Conservation (phyloP, 768 basidiomycete species). For the Termitomyces sp. region DNA sequence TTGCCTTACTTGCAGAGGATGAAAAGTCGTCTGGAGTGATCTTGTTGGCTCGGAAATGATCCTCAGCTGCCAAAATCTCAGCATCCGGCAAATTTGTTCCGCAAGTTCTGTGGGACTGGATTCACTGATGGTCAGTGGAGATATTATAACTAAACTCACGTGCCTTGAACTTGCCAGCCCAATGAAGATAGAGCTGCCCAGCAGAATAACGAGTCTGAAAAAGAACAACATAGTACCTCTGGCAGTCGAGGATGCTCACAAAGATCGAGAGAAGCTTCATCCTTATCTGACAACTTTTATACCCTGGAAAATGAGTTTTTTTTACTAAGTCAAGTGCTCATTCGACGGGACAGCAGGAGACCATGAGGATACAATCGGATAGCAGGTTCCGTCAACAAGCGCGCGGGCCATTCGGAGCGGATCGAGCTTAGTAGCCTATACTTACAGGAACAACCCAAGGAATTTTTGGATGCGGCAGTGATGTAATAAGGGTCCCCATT, state of each 20-base stretch:
- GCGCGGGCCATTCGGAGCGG: not conserved
- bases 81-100: not conserved
- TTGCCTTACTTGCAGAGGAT: not conserved
- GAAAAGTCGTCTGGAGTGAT: slow-evolving; percentile 3
- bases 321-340: not conserved
- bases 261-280: not conserved
- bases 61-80: slow-evolving; percentile 12
- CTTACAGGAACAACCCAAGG: not conserved
- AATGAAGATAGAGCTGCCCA: not conserved
- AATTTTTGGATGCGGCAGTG: not conserved
- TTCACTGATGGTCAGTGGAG: not conserved
- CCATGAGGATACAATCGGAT: not conserved
- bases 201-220: not conserved
- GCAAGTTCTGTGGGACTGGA: not conserved
- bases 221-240: not conserved
- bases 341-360: not conserved
- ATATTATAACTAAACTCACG: no score
- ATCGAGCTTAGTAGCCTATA: not conserved
- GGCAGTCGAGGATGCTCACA: no score
- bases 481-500: not conserved
- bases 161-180: not conserved
- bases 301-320: not conserved
- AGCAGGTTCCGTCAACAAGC: not conserved
- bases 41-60: slow-evolving; percentile 14
- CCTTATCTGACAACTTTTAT: not conserved